Conservation (phyloP, 2,329 filamentous ascomycete genomes). For the Fusarium subtropicale region DNA sequence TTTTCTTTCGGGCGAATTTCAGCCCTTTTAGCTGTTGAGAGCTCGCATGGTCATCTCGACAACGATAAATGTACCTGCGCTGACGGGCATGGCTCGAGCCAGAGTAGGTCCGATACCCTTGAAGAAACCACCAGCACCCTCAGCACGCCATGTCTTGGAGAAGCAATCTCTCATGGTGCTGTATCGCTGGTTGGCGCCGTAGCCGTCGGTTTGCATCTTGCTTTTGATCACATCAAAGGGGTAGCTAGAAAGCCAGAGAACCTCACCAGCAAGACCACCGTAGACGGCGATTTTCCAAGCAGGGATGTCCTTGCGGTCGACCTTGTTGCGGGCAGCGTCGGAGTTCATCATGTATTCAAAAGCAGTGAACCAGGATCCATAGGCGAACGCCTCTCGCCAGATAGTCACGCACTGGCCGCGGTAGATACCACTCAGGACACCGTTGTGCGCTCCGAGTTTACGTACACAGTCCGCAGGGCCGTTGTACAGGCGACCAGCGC, state of each 20-base stretch:
- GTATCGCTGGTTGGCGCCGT: conserved; percentile 78
- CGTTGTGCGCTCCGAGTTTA: conserved; percentile 76
- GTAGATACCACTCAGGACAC: conserved; percentile 80
- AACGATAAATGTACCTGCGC: conserved; percentile 96
- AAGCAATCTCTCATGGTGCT: conserved; percentile 91
- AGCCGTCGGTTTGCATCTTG: conserved; percentile 99
- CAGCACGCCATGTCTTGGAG: conserved; percentile 79
- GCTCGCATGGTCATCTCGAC: conserved; percentile 75
- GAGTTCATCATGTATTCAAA: conserved; percentile 98
- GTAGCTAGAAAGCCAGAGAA: conserved; percentile 92
- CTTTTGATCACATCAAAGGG: conserved; percentile 98
- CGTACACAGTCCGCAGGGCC: conserved; percentile 92
- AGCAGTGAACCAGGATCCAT: conserved; percentile 93
- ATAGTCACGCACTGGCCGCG: conserved; percentile 89
- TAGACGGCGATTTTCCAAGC: conserved; percentile 90
- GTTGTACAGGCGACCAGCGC: conserved; percentile 78
- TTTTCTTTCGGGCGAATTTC: neutral
- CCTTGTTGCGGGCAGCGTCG: conserved; percentile 81
- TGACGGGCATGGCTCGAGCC: conserved; percentile 95
- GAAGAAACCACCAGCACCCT: conserved; percentile 90
- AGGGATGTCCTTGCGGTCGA: conserved; percentile 81
- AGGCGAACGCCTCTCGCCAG: conserved; percentile 90
- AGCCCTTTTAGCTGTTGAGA: conserved; percentile 57
- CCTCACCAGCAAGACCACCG: conserved; percentile 93
- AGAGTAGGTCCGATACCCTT: conserved; percentile 92